Percentiles rank a stretch among this genome's conserved stretches.
phyloP scores from a whole-genome alignment of 1,139 yeast species.

The Kodamaea derodonti region DNA sequence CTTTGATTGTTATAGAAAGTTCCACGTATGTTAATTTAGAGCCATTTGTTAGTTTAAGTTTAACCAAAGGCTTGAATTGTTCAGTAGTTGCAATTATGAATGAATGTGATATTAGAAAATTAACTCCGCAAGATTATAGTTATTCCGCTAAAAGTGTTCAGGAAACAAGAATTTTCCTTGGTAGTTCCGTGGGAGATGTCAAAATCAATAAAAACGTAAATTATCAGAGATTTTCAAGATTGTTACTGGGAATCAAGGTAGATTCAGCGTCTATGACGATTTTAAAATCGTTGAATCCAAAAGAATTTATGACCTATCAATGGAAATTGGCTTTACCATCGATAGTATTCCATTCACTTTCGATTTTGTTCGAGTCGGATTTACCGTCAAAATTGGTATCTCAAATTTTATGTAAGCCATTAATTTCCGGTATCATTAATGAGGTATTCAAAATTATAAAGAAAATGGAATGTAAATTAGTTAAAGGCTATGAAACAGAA shows the following conservation, averaged over 20 bases:
- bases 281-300: slow-evolving; percentile 47
- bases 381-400: slow-evolving; percentile 53
- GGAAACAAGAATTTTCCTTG: slow-evolving; percentile 41
- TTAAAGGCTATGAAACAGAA: slow-evolving; percentile 64
- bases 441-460: slow-evolving; percentile 73
- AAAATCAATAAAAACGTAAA: slow-evolving; percentile 14
- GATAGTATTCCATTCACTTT: slow-evolving; percentile 72
- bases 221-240: slow-evolving; percentile 29
- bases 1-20: slow-evolving; percentile 60
- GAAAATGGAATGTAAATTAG: slow-evolving; percentile 73
- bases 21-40: slow-evolving; percentile 71
- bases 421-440: slow-evolving; percentile 71
- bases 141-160: slow-evolving; percentile 26
- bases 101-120: slow-evolving; percentile 55
- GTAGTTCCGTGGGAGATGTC: slow-evolving; percentile 23
- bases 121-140: slow-evolving; percentile 16
- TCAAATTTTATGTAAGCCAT: slow-evolving; percentile 80
- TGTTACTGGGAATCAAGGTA: slow-evolving; percentile 26
- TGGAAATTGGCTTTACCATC: slow-evolving; percentile 84
- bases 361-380: slow-evolving; percentile 68
- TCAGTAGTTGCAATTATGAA: slow-evolving; percentile 59
- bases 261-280: slow-evolving; percentile 18
- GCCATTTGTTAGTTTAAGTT: slow-evolving; percentile 51
- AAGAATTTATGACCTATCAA: slow-evolving; percentile 68
- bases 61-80: slow-evolving; percentile 27